Conservation (phyloP, 1,284 basidiomycete genomes). For the Puccinia coronata region DNA sequence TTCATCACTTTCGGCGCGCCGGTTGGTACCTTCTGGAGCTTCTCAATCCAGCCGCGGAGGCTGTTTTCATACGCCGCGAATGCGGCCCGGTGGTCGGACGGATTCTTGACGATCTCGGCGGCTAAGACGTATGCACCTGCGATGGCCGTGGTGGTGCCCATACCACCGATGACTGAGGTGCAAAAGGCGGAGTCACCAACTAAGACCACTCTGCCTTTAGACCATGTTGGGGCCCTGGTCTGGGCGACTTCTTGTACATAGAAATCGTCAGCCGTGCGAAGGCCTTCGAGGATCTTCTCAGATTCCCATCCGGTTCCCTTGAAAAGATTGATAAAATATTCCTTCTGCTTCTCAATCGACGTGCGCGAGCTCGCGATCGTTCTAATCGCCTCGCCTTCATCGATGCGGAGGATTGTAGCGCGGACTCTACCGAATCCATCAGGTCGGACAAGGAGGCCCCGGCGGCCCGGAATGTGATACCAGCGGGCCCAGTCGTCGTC, state of each 20-base stretch:
- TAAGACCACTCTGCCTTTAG: constrained; percentile 51
- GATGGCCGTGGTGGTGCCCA: constrained; percentile 51
- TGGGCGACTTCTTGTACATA: constrained; percentile 53
- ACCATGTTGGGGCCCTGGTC: constrained; percentile 52
- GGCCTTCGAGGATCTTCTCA: constrained; percentile 47
- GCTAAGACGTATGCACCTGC: constrained; percentile 49
- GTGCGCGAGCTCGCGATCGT: neutral
- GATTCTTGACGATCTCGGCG: constrained; percentile 49
- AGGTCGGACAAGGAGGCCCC: constrained; percentile 47
- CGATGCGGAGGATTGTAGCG: neutral
- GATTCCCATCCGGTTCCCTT: constrained; percentile 51
- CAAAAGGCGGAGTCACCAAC: constrained; percentile 53
- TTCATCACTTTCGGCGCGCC: no score
- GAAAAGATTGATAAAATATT: constrained; percentile 46
- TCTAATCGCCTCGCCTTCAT: neutral
- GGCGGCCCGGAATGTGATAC: constrained; percentile 4
- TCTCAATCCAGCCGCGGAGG: neutral
- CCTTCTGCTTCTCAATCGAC: constrained; percentile 39
- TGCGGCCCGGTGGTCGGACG: neutral
- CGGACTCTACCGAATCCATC: constrained; percentile 52
- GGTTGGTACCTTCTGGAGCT: neutral
- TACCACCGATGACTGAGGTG: constrained; percentile 52
- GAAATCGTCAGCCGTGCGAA: constrained; percentile 51
- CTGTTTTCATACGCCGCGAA: neutral
- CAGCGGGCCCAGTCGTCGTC: neutral